Conservation (phyloP, 2,329 filamentous ascomycete species). For the Thielaviopsis ethacetica region DNA sequence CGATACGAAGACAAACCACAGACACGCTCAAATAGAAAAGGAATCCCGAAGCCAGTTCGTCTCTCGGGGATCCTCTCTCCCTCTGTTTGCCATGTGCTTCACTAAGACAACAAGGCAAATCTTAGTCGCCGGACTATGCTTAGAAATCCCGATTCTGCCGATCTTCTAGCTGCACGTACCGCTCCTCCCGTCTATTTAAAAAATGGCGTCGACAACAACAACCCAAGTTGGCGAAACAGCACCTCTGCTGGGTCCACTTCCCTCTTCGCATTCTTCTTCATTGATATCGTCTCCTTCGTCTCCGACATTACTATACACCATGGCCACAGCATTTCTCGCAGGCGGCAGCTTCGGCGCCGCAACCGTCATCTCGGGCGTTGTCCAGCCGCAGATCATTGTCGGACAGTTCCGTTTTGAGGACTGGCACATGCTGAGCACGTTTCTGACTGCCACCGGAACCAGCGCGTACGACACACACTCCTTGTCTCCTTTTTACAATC, state of each 20-base stretch:
- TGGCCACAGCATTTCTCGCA: slow-evolving; percentile 24
- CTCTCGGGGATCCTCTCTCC: no score
- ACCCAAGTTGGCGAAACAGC: background rate
- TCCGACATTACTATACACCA: background rate
- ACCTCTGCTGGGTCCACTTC: background rate
- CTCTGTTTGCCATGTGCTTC: no score
- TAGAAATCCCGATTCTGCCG: no score
- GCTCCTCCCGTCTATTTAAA: background rate
- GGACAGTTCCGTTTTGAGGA: slow-evolving; percentile 43
- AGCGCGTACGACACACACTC: slow-evolving; percentile 39
- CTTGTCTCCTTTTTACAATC: slow-evolving; percentile 9
- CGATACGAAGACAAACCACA: no score
- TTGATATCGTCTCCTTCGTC: background rate
- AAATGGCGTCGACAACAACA: background rate
- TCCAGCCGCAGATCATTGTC: slow-evolving; percentile 41
- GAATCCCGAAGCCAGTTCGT: no score
- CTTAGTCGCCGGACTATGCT: no score
- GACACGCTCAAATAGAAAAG: no score
- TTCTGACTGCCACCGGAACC: slow-evolving; percentile 43
- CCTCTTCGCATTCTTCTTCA: background rate
- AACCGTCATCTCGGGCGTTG: slow-evolving; percentile 42
- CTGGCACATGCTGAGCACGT: slow-evolving; percentile 50
- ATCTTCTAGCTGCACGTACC: background rate
- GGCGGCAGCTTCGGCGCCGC: slow-evolving; percentile 47
- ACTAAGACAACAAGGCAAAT: no score